These are phyloP conservation scores for Pelargonium myrrhifolium DNA, from an alignment of 441 rosid species.

Conservation along the genomic window DNA sequence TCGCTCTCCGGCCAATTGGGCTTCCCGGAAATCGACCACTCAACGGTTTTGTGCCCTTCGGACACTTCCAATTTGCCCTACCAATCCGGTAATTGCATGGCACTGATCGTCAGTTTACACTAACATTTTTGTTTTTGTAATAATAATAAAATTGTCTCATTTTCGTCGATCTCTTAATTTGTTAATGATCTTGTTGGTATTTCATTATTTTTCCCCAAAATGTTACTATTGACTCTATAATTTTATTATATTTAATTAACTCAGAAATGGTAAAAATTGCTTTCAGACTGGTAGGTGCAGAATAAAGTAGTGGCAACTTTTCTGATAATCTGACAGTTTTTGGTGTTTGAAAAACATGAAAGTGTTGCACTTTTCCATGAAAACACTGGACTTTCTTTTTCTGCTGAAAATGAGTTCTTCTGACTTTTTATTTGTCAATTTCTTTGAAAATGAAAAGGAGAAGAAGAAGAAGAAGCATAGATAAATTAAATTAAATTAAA, in stretches of 20 bases:
- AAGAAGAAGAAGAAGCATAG: no score
- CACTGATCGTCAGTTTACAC: conserved; percentile 6
- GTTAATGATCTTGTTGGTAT: no score
- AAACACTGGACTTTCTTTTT: not conserved
- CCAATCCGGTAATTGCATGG: conserved; percentile 67
- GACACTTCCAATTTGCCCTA: conserved; percentile 52
- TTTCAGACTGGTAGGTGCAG: conserved; percentile 8
- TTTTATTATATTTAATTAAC: no score
- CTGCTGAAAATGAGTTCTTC: not conserved
- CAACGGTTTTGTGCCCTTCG: conserved; percentile 49
- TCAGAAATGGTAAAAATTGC: no score
- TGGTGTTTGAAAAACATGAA: conserved; percentile 10
- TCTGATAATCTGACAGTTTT: conserved; percentile 19
- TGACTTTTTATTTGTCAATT: not conserved
- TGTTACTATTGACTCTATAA: no score
- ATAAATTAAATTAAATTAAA: no score
- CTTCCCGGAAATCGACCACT: conserved; percentile 46
- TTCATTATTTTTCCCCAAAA: no score
- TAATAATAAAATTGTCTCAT: no score
- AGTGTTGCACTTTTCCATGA: not conserved
- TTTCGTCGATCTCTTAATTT: no score
- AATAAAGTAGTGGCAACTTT: conserved; percentile 25
- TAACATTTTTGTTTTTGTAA: no score
- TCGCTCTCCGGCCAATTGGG: conserved; percentile 58
- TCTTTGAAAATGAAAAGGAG: no score